Conservation (phyloP, 345 rosid genomes). For the Eutrema yunnanense region DNA sequence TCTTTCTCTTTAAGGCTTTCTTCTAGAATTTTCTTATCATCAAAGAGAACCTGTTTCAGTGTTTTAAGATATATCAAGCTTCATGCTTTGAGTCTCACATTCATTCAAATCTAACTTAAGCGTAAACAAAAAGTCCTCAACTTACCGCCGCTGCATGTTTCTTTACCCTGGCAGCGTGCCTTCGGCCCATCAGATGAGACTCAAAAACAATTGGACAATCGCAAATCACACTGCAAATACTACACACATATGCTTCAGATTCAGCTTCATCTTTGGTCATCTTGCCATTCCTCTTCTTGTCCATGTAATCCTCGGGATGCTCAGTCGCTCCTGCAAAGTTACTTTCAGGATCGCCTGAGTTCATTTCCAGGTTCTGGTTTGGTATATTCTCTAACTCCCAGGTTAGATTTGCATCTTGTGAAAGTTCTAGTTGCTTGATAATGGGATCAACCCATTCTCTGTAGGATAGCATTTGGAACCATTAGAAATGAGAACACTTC, state of each 20-base stretch:
- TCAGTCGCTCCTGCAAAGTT: not conserved
- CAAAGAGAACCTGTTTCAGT: not conserved
- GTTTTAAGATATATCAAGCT: not conserved
- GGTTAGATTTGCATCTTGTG: slow-evolving; percentile 28
- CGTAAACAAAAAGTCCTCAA: not conserved
- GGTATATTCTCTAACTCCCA: slow-evolving; percentile 26
- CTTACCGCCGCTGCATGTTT: slow-evolving; percentile 1
- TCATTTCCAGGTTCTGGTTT: not conserved
- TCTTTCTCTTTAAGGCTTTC: not conserved
- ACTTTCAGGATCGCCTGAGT: not conserved
- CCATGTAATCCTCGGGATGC: not conserved
- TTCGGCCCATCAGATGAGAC: slow-evolving; percentile 1
- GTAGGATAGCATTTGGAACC: not conserved
- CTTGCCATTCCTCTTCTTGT: not conserved
- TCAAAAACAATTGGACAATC: not conserved
- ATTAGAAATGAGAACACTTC: not conserved
- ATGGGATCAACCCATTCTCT: slow-evolving; percentile 34
- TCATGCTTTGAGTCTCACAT: not conserved
- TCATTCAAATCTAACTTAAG: not conserved
- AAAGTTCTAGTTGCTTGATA: slow-evolving; percentile 34
- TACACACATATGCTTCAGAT: slow-evolving; percentile 3
- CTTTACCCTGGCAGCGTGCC: not conserved
- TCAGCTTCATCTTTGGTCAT: not conserved
- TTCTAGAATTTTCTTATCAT: slow-evolving; percentile 5
- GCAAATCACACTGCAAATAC: slow-evolving; percentile 1